phyloP scores from a whole-genome alignment of 73 alveolate species.

The Durusdinium trenchii region DNA sequence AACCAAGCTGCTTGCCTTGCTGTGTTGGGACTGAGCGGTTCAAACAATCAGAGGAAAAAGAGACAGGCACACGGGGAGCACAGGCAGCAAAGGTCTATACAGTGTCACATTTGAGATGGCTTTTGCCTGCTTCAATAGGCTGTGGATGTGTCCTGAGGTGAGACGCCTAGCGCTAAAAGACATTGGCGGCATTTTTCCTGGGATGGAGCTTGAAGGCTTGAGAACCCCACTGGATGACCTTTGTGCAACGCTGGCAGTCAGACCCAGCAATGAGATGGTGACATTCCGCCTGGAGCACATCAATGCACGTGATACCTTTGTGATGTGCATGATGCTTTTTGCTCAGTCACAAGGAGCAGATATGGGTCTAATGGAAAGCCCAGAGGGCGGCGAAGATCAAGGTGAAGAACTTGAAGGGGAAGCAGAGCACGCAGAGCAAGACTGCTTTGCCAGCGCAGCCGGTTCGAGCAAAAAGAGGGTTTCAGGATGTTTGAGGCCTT shows the following conservation, averaged over 20 bases:
- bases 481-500: too few species aligned
- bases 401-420: constrained; percentile 19
- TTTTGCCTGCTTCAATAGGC: background rate
- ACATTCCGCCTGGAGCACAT: constrained; percentile 81
- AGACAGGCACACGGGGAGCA: background rate
- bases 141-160: too few species aligned
- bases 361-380: background rate
- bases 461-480: too few species aligned
- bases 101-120: background rate
- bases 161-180: constrained; percentile 51
- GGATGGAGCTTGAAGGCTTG: constrained; percentile 69
- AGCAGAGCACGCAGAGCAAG: background rate
- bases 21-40: too few species aligned
- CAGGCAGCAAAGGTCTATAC: background rate
- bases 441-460: background rate
- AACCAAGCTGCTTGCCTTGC: constrained; percentile 42
- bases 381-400: background rate
- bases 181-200: constrained; percentile 42
- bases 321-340: constrained; percentile 68
- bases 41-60: background rate
- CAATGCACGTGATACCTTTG: constrained; percentile 75
- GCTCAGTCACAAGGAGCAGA: constrained; percentile 71
- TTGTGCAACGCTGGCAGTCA: constrained; percentile 41
- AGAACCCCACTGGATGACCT: constrained; percentile 75
- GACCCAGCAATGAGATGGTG: constrained; percentile 56